A percentile compares a stretch with the other conserved stretches of the same genome.
Conservation (phyloP, 306 rosid species). For the Senna siamea region DNA sequence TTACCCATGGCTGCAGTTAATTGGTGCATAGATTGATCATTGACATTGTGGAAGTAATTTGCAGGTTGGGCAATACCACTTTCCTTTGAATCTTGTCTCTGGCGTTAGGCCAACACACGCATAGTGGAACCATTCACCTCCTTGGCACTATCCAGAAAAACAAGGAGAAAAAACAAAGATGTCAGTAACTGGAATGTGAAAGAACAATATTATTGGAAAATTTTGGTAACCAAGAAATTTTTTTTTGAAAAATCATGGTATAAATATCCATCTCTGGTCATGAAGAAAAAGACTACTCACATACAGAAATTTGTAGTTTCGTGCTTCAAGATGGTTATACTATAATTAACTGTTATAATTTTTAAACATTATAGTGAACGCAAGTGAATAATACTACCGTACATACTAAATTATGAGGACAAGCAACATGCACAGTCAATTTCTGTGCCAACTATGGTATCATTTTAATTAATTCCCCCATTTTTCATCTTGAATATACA, state of each 20-base stretch:
- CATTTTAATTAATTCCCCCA: background rate
- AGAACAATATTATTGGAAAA: slow-evolving; percentile 7
- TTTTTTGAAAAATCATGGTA: too few relatives aligned
- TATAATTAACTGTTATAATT: background rate
- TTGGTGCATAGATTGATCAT: slow-evolving; percentile 39
- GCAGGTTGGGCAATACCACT: slow-evolving; percentile 99
- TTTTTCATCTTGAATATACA: background rate
- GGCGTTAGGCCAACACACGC: slow-evolving; percentile 95
- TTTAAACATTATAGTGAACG: background rate
- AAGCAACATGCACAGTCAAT: background rate
- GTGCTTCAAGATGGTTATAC: slow-evolving; percentile 2
- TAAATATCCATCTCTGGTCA: slow-evolving; percentile 13
- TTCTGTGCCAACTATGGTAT: background rate
- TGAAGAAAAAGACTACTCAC: slow-evolving; percentile 19
- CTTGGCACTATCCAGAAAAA: slow-evolving; percentile 78
- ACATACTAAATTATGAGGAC: background rate
- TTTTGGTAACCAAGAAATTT: background rate
- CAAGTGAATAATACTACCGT: background rate
- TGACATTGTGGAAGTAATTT: slow-evolving; percentile 59
- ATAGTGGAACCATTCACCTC: slow-evolving; percentile 99
- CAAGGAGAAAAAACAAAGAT: background rate
- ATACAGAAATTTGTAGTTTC: slow-evolving; percentile 4
- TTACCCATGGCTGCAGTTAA: slow-evolving; percentile 27
- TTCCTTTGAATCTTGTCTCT: slow-evolving; percentile 96
- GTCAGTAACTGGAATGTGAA: background rate